Evolutionary conservation across 164 flowering plant genomes (phyloP).

Genomic region (Umbellularia californica): DNA sequence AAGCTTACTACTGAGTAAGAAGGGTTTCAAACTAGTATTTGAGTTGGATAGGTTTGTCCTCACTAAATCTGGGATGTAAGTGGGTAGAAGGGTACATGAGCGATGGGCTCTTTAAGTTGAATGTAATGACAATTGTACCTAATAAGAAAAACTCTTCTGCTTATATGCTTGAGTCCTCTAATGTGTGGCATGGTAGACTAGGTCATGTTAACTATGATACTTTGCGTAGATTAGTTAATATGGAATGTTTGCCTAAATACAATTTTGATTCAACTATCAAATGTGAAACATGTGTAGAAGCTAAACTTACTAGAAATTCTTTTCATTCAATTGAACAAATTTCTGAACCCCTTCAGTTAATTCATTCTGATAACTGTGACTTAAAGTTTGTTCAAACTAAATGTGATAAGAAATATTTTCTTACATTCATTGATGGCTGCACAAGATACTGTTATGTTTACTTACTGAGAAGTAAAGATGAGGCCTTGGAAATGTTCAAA

Average conservation of each 20-base stretch:
- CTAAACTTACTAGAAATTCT: neutral
- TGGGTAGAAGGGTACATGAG: no score
- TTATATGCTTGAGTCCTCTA: no score
- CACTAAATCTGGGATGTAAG: no score
- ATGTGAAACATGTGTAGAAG: neutral
- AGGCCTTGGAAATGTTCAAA: neutral
- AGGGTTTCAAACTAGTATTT: no score
- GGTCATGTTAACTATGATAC: no score
- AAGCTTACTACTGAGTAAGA: no score
- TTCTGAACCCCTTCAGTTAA: neutral
- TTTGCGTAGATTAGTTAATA: neutral
- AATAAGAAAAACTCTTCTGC: no score
- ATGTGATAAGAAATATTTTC: conserved; percentile 10
- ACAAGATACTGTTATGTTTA: neutral
- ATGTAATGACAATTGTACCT: no score
- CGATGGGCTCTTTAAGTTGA: no score
- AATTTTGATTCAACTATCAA: neutral
- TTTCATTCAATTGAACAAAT: conserved; percentile 1
- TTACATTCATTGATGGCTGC: conserved; percentile 11
- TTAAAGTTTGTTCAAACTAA: conserved; percentile 6
- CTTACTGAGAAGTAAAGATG: conserved; percentile 6
- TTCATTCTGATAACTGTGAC: conserved; percentile 2
- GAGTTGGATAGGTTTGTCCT: no score
- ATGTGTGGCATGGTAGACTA: no score
- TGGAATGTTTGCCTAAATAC: neutral